These are phyloP conservation scores for Pythium volutum DNA, from an alignment of 352 stramenopile species.

Conservation along the genomic window DNA sequence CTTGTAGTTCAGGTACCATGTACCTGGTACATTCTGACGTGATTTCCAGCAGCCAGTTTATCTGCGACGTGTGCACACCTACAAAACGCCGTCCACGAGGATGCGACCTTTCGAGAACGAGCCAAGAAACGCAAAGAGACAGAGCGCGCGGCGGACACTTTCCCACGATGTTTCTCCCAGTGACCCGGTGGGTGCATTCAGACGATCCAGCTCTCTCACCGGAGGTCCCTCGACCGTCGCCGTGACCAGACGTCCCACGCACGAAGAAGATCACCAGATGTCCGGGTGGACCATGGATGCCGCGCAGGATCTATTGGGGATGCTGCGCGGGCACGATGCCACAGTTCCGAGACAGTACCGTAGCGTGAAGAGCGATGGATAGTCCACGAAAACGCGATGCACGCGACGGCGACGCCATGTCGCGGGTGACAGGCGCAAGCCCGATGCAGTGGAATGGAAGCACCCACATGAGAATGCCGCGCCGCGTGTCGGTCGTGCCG, in stretches of 20 bases:
- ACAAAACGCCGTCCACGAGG: neutral
- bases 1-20: neutral
- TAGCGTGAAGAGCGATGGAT: no score
- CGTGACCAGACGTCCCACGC: neutral
- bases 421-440: neutral
- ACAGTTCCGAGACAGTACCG: neutral
- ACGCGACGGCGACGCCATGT: neutral
- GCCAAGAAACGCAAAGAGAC: neutral
- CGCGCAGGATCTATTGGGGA: neutral
- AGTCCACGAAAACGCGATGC: no score
- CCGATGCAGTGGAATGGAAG: neutral
- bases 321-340: neutral
- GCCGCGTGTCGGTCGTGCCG: no score
- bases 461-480: no score
- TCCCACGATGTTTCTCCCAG: no score
- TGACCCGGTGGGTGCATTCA: no score
- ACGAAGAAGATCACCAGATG: conserved; percentile 2
- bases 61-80: conserved; percentile 11
- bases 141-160: neutral
- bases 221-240: neutral
- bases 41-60: conserved; percentile 15
- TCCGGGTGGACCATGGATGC: neutral
- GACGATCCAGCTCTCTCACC: no score
- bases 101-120: neutral
- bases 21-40: conserved; percentile 18